Conservation (phyloP, 2,329 filamentous ascomycete genomes). For the Diaporthe amygdali region DNA sequence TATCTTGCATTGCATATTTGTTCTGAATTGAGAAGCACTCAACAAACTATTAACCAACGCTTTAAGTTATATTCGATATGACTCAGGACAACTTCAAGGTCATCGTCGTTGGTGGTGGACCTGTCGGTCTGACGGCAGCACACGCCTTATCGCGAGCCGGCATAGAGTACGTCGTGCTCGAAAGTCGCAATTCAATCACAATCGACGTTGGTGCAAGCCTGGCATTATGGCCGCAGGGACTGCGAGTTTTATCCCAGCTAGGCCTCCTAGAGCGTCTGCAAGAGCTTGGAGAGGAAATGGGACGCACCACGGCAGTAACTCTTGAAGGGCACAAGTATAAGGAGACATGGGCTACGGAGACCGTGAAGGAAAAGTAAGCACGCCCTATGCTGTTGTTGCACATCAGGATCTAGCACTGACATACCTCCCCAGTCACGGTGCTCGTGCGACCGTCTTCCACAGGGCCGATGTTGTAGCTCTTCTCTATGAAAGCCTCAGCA, state of each 20-base stretch:
- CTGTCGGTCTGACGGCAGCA: slow-evolving; percentile 35
- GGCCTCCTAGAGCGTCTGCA: slow-evolving; percentile 36
- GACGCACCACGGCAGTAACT: not conserved
- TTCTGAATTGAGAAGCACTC: too few species aligned
- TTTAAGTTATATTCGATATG: not conserved
- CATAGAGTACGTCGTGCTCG: slow-evolving; percentile 46
- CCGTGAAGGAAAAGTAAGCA: not conserved
- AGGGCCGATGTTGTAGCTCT: slow-evolving; percentile 6
- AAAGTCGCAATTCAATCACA: slow-evolving; percentile 34
- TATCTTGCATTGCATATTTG: too few species aligned
- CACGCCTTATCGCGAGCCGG: slow-evolving; percentile 35
- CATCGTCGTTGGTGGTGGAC: slow-evolving; percentile 37
- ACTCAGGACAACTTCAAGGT: slow-evolving; percentile 26
- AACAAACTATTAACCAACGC: not conserved
- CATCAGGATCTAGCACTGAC: not conserved
- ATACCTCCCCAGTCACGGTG: not conserved
- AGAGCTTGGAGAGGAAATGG: not conserved
- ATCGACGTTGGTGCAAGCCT: slow-evolving; percentile 38
- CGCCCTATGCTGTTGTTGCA: accelerated
- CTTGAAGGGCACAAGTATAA: not conserved
- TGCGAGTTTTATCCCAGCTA: slow-evolving; percentile 40
- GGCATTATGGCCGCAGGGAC: slow-evolving; percentile 34
- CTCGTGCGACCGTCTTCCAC: not conserved
- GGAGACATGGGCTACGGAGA: not conserved
- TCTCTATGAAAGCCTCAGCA: slow-evolving; percentile 1